phyloP scores from a whole-genome alignment of 495 filamentous ascomycete species.

The Neurospora pannonica region DNA sequence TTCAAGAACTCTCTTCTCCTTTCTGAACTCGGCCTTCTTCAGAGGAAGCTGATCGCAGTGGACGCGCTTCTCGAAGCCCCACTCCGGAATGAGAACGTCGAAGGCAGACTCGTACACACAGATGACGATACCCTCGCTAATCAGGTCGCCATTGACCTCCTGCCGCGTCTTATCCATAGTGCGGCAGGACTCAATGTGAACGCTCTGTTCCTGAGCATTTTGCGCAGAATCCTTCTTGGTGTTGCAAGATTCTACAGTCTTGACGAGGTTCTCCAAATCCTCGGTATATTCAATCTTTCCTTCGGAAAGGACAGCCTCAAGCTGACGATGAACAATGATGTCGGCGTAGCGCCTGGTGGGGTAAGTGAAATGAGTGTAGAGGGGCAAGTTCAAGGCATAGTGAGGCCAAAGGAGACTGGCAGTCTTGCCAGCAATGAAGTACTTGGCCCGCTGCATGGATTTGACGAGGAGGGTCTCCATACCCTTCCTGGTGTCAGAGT shows the following conservation, averaged over 20 bases:
- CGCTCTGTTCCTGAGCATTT: slow-evolving; percentile 94
- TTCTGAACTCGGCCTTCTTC: slow-evolving; percentile 97
- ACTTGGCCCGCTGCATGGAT: slow-evolving; percentile 92
- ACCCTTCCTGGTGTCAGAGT: slow-evolving; percentile 82
- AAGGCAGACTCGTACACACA: slow-evolving; percentile 99
- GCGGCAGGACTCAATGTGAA: slow-evolving; percentile 95
- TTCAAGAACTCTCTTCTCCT: slow-evolving; percentile 85
- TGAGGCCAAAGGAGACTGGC: slow-evolving; percentile 68
- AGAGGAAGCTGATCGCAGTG: slow-evolving; percentile 96
- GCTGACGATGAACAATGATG: slow-evolving; percentile 88
- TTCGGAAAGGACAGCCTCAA: slow-evolving; percentile 78
- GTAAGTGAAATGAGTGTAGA: slow-evolving; percentile 97
- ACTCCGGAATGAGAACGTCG: slow-evolving; percentile 96
- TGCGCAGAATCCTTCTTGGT: slow-evolving; percentile 98
- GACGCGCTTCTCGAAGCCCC: slow-evolving; percentile 97
- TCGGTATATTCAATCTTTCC: slow-evolving; percentile 79
- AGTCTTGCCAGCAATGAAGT: slow-evolving; percentile 71
- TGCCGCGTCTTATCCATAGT: slow-evolving; percentile 82
- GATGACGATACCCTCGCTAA: slow-evolving; percentile 92
- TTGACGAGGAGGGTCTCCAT: slow-evolving; percentile 95
- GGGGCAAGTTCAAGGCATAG: slow-evolving; percentile 83
- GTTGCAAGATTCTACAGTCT: slow-evolving; percentile 93
- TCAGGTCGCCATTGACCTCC: slow-evolving; percentile 80
- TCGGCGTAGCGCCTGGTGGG: slow-evolving; percentile 93
- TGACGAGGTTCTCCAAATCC: slow-evolving; percentile 76